Conservation (phyloP, 768 basidiomycete genomes). For the Auriculariales sp. region DNA sequence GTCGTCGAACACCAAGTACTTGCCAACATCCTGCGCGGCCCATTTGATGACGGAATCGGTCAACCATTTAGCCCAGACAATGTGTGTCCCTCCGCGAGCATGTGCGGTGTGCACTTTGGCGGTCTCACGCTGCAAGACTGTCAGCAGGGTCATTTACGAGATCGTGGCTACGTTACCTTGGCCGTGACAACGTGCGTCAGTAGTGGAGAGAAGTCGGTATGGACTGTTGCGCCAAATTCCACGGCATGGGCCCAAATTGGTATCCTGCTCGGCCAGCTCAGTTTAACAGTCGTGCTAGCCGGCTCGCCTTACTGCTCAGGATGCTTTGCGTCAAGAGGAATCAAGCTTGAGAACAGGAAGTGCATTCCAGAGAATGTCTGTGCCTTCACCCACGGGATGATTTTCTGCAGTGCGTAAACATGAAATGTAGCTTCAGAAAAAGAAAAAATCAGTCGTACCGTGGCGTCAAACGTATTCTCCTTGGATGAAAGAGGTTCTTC, state of each 20-base stretch:
- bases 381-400: conserved; percentile 69
- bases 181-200: conserved; percentile 89
- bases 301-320: conserved; percentile 40
- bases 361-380: conserved; percentile 66
- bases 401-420: conserved; percentile 32
- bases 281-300: neutral
- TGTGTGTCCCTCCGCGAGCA: conserved; percentile 57
- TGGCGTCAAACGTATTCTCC: too few species aligned
- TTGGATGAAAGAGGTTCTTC: neutral
- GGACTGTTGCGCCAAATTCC: conserved; percentile 78
- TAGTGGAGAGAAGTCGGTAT: conserved; percentile 44
- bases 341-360: conserved; percentile 87
- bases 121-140: conserved; percentile 52
- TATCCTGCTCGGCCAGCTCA: conserved; percentile 11
- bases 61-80: conserved; percentile 87
- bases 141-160: conserved; percentile 5
- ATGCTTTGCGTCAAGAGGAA: conserved; percentile 73
- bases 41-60: conserved; percentile 82
- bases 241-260: conserved; percentile 79
- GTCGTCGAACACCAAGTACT: conserved; percentile 58
- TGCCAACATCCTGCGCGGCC: conserved; percentile 62
- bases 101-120: conserved; percentile 81
- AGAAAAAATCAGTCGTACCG: too few species aligned
- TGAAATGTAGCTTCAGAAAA: too few species aligned
- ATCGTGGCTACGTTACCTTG: conserved; percentile 35